A percentile compares a stretch with the other conserved stretches of the same genome.
Evolutionary conservation across 306 rosid genomes (phyloP).

Genomic region (Acacia melanoxylon): DNA sequence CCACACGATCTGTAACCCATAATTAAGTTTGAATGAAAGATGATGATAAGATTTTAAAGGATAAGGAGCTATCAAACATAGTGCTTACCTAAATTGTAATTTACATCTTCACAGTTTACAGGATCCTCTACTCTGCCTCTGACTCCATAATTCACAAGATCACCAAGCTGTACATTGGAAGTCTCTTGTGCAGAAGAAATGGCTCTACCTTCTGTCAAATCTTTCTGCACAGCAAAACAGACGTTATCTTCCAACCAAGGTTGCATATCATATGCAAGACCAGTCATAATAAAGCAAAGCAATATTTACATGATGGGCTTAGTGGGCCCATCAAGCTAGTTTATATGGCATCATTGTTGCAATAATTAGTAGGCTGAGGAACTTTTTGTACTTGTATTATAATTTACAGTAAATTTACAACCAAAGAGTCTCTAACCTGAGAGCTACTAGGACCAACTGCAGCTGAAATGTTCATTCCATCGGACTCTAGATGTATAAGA

Average conservation of each 20-base stretch:
- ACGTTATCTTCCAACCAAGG: slow-evolving; percentile 27
- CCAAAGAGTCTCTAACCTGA: slow-evolving; percentile 38
- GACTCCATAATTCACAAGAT: slow-evolving; percentile 23
- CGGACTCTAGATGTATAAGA: slow-evolving; percentile 35
- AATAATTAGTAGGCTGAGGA: slow-evolving; percentile 19
- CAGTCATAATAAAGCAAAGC: slow-evolving; percentile 26
- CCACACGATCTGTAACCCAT: not conserved
- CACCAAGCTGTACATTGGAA: slow-evolving; percentile 25
- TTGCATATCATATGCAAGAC: slow-evolving; percentile 15
- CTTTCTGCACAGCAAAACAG: slow-evolving; percentile 40
- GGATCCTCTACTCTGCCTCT: slow-evolving; percentile 36
- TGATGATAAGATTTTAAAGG: slow-evolving; percentile 26
- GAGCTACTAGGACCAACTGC: slow-evolving; percentile 42
- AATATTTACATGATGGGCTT: slow-evolving; percentile 19
- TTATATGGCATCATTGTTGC: not conserved
- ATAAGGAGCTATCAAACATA: slow-evolving; percentile 26
- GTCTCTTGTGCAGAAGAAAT: slow-evolving; percentile 33
- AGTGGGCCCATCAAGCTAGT: not conserved
- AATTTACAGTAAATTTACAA: not conserved
- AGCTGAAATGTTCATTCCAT: slow-evolving; percentile 36
- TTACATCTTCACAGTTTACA: slow-evolving; percentile 31
- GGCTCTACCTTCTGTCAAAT: slow-evolving; percentile 34
- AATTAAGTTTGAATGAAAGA: not conserved
- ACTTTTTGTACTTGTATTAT: slow-evolving; percentile 24
- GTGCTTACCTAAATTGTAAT: slow-evolving; percentile 56